Base-by-base conservation (phyloP, 1,284 basidiomycete genomes). In the Porphyrellus sp. region DNA sequence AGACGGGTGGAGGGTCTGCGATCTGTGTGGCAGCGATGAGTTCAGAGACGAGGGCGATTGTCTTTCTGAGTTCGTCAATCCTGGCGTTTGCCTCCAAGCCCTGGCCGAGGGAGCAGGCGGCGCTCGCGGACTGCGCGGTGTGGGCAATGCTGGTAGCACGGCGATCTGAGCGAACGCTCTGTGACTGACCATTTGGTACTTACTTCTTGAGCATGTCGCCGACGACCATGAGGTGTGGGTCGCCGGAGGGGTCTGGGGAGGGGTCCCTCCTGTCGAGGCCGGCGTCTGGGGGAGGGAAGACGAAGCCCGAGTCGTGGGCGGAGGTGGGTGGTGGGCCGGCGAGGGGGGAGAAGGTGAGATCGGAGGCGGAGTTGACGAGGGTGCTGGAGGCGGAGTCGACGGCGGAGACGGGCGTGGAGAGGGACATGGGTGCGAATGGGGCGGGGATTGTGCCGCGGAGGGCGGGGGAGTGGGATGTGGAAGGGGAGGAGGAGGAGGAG, bases 61-160 rank as follows among this genome's bases (percentile, higher is more conserved):
- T 76, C 66, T 72, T 77, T 62, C 68, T 75, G 58, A 79, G 70
- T 53, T 76, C 68, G 57, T 75, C 76, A 42, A 79, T 77, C 46
- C 75, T 70, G 48, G 67, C 71, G n/a, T 68, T 70, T 9, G 79
- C 78, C 54, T 77, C 71, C 3, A 69, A 55, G 24, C 73, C 72
- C 55, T 78, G 75, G 1, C 79, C 79, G 42, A 73, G 65, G 20
- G 72, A 71, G 48, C 77, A 80, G 1, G 78, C 77, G 7, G 71
- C 64, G 45, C 77, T 75, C 9, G 77, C 77, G 16, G 75, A 76
- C 51, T 71, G 72, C 21, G 79, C 77, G 3, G 75, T 74, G 21
- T 74, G 71, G 31, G 76, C 75, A 52, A 80, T 80, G 61, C 78
- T 80, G 53, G 28, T 46, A 38, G 44, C 24, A 51, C n/a, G 40